phyloP scores from a whole-genome alignment of 2,329 filamentous ascomycete species.

The Cryoendolithus antarcticus region DNA sequence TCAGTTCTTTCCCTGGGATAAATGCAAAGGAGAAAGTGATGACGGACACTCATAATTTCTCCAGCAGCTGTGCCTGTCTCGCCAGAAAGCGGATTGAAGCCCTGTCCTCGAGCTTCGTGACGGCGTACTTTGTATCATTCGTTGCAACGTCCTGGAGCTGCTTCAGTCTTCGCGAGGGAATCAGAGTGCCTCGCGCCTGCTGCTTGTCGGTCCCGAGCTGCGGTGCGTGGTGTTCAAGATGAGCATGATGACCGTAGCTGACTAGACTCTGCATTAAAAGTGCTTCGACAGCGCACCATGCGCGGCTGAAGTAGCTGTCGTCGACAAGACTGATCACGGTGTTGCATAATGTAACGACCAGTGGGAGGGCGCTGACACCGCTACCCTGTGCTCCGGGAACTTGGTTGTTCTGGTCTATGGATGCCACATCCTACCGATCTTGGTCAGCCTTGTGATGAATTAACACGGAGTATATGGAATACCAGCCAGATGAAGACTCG shows the following conservation, averaged over 20 bases:
- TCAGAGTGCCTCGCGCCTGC: no score
- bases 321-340: constrained; percentile 29
- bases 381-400: constrained; percentile 11
- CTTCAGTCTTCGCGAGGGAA: no score
- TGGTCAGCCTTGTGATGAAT: not conserved
- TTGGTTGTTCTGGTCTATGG: constrained; percentile 27
- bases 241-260: not conserved
- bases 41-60: no score
- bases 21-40: no score
- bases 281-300: constrained; percentile 29
- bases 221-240: no score
- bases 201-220: no score
- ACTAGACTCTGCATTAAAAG: constrained; percentile 18
- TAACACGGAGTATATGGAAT: not conserved
- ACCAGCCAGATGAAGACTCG: constrained; percentile 4
- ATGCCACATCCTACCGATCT: constrained; percentile 25
- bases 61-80: no score
- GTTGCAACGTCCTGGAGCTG: no score
- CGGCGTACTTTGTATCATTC: no score
- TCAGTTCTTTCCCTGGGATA: no score
- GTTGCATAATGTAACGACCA: constrained; percentile 29
- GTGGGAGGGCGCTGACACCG: constrained; percentile 25
- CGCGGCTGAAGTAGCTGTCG: constrained; percentile 24
- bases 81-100: no score
- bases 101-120: no score